Percentiles rank a stretch among this genome's conserved stretches.
Conservation (phyloP, 331 rosid genomes). For the Erythrophleum ivorense region DNA sequence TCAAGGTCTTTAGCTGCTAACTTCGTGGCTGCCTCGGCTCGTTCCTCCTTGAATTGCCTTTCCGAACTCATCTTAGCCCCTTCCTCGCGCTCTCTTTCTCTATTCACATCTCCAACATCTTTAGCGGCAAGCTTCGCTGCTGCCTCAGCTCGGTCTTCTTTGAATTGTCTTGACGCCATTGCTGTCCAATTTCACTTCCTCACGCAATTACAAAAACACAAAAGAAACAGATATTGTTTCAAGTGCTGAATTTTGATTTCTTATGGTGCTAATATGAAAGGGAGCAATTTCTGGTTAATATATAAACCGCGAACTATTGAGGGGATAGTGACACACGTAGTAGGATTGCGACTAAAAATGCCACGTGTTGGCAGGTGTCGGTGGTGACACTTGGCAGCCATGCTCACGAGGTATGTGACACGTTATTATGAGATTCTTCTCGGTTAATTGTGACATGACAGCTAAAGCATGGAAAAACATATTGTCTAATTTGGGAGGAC, state of each 20-base stretch:
- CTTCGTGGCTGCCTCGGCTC: slow-evolving; percentile 73
- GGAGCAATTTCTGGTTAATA: background rate
- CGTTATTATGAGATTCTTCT: slow-evolving; percentile 22
- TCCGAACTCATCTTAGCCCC: slow-evolving; percentile 17
- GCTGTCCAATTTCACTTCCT: background rate
- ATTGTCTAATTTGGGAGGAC: background rate
- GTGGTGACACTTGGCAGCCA: slow-evolving; percentile 29
- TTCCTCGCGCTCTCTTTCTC: slow-evolving; percentile 43
- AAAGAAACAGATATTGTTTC: too few species aligned
- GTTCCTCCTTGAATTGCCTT: slow-evolving; percentile 55
- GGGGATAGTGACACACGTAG: slow-evolving; percentile 43
- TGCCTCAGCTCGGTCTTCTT: slow-evolving; percentile 75
- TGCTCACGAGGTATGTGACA: slow-evolving; percentile 17
- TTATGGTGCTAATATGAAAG: background rate
- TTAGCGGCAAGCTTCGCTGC: slow-evolving; percentile 65
- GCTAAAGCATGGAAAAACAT: background rate
- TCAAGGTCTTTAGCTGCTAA: slow-evolving; percentile 62
- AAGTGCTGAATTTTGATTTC: background rate
- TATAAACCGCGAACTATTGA: background rate
- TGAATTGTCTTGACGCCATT: slow-evolving; percentile 67
- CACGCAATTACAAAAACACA: background rate
- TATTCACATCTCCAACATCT: slow-evolving; percentile 57
- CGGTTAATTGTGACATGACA: slow-evolving; percentile 9
- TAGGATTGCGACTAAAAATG: background rate
- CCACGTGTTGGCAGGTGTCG: slow-evolving; percentile 37